Evolutionary conservation across 2,329 filamentous ascomycete species (phyloP).

Genomic region (Venturia oleaginea): DNA sequence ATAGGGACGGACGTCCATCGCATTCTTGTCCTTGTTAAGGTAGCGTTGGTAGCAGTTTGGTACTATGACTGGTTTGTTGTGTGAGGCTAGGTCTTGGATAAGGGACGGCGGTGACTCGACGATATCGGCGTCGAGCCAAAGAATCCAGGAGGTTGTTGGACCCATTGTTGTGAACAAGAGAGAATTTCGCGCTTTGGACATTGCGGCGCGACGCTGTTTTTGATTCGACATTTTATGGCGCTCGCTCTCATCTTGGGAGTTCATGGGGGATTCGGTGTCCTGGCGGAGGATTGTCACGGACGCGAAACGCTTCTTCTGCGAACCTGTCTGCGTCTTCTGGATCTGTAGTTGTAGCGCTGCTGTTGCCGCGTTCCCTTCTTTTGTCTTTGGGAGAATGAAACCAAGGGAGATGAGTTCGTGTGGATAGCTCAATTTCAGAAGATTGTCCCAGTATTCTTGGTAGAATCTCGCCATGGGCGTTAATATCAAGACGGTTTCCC

Average conservation of each 20-base stretch:
- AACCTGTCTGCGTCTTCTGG: slow-evolving; percentile 73
- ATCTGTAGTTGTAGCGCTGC: slow-evolving; percentile 76
- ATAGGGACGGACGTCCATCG: slow-evolving; percentile 71
- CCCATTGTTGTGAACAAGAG: slow-evolving; percentile 92
- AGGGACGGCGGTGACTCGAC: slow-evolving; percentile 75
- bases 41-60: slow-evolving; percentile 94
- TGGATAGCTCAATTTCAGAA: slow-evolving; percentile 74
- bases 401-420: slow-evolving; percentile 91
- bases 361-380: slow-evolving; percentile 83
- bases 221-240: slow-evolving; percentile 89
- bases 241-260: slow-evolving; percentile 76
- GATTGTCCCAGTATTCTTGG: slow-evolving; percentile 89
- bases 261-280: slow-evolving; percentile 77
- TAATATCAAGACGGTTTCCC: slow-evolving; percentile 81
- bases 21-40: slow-evolving; percentile 57
- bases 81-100: slow-evolving; percentile 82
- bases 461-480: slow-evolving; percentile 93
- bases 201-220: slow-evolving; percentile 73
- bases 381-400: slow-evolving; percentile 91
- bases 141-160: slow-evolving; percentile 84
- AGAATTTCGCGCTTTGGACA: slow-evolving; percentile 90
- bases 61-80: slow-evolving; percentile 85
- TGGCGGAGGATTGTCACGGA: slow-evolving; percentile 91
- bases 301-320: slow-evolving; percentile 75
- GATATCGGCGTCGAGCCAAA: slow-evolving; percentile 92